Conservation (phyloP, 2,329 filamentous ascomycete genomes). For the Ascochyta lentis region DNA sequence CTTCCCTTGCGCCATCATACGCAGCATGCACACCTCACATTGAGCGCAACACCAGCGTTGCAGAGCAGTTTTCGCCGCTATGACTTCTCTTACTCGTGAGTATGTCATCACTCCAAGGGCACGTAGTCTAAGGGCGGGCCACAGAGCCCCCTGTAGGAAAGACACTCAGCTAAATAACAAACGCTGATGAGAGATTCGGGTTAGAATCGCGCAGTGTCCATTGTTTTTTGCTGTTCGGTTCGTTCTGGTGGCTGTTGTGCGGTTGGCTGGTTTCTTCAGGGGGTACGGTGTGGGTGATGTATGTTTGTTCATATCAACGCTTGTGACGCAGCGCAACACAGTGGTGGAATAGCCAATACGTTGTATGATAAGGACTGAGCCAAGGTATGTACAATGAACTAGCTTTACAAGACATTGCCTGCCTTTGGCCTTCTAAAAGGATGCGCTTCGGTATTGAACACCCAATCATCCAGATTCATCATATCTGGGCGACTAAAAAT, state of each 20-base stretch:
- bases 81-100: too few relatives aligned
- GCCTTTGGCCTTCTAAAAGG: slow-evolving; percentile 49
- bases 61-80: too few relatives aligned
- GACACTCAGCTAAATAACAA: too few relatives aligned
- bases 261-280: not conserved
- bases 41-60: too few relatives aligned
- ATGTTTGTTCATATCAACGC: not conserved
- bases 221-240: not conserved
- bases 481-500: slow-evolving; percentile 54
- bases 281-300: not conserved
- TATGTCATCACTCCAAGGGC: too few relatives aligned
- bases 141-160: too few relatives aligned
- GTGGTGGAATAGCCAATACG: not conserved
- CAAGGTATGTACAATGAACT: not conserved
- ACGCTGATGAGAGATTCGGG: not conserved
- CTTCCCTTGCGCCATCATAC: too few relatives aligned
- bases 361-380: too few relatives aligned
- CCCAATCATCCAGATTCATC: slow-evolving; percentile 56
- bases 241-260: not conserved
- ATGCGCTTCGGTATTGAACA: slow-evolving; percentile 60
- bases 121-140: too few relatives aligned
- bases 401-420: not conserved
- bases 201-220: not conserved
- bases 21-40: too few relatives aligned
- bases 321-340: not conserved